These are phyloP conservation scores for Pseudocercospora ulei DNA, from an alignment of 2,329 filamentous ascomycete genomes.

Conservation along the genomic window DNA sequence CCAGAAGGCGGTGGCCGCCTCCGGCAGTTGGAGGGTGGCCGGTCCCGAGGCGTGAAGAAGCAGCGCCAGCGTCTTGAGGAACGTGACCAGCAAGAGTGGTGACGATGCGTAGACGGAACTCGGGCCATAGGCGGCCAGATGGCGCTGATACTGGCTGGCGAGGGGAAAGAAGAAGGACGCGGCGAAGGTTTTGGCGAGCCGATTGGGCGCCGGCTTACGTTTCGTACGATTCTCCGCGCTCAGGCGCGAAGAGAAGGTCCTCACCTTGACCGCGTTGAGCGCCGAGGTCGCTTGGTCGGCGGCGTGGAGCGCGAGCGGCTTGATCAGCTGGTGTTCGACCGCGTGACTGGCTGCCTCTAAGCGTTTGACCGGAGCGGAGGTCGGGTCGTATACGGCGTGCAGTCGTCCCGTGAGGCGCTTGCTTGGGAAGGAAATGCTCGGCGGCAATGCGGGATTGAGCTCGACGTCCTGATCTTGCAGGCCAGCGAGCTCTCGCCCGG, in stretches of 20 bases:
- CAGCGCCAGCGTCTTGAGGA: slow-evolving; percentile 76
- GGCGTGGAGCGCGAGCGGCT: slow-evolving; percentile 69
- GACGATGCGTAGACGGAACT: slow-evolving; percentile 56
- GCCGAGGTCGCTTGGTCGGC: slow-evolving; percentile 73
- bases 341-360: slow-evolving; percentile 59
- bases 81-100: slow-evolving; percentile 65
- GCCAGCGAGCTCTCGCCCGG: slow-evolving; percentile 75
- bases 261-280: slow-evolving; percentile 67
- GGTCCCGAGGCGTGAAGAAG: slow-evolving; percentile 76
- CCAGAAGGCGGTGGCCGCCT: slow-evolving; percentile 78
- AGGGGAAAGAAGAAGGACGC: slow-evolving; percentile 79
- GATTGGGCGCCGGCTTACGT: slow-evolving; percentile 57
- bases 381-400: slow-evolving; percentile 55
- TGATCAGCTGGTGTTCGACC: slow-evolving; percentile 63
- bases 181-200: slow-evolving; percentile 64
- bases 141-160: slow-evolving; percentile 53
- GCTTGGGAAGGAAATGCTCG: slow-evolving; percentile 55
- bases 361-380: slow-evolving; percentile 40
- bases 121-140: slow-evolving; percentile 31
- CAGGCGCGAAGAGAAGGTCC: slow-evolving; percentile 75
- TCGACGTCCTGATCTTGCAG: slow-evolving; percentile 49
- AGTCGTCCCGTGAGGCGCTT: slow-evolving; percentile 66
- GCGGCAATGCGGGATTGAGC: slow-evolving; percentile 33
- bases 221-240: slow-evolving; percentile 48
- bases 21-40: slow-evolving; percentile 61